Base-by-base conservation (phyloP, 2,329 filamentous ascomycete species). In the Beauveria rudraprayagi region DNA sequence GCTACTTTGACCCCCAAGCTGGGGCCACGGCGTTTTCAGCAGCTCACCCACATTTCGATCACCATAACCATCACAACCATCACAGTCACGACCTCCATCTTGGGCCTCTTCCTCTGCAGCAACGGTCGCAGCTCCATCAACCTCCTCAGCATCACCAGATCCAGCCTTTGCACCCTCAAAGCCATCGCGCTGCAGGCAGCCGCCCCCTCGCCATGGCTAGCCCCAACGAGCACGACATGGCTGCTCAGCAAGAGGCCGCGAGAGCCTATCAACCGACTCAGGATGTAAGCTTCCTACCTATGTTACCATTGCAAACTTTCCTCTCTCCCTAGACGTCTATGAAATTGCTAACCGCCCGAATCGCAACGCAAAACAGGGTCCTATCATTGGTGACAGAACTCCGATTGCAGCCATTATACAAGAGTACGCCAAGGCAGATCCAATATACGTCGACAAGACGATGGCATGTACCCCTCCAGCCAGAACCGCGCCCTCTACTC, bases 401-500 rank as follows among this genome's bases (percentile, higher is more conserved):
- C 84, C 89, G 56, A 95, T 88, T 74, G 83, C 86, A 67, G 84
- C 81, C 66, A 91, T 99, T 70, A 86, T 89, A 17, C 82, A 87
- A 65, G 90, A 96, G 73, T 97, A 96, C 77, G 90, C 91, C 63
- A 89, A 89, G 74, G 92, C 91, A 64, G 92, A 97, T 72, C 86
- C 88, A 6, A 79, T 90, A 65, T 96, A 91, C 72, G 87, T 92
- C 56, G 84, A 88, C 62, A 97, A 97, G 79, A 97, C 92, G 54
- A 83, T 85, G 70, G 93, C 96, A 78, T 75, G 86, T 79, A 62
- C 24, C 7, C 9, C 28, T 17, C n/a, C 26, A 30, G 34, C 34
- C 8, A 11, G 10, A 22, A 41, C 6, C 48, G 28, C 16, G 37
- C 50, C 30, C 16, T 34, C 10, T 51, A 22, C 22, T 44, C 40